These are phyloP conservation scores for Paulownia fortunei DNA, from an alignment of 257 asterid species.

Conservation along the genomic window DNA sequence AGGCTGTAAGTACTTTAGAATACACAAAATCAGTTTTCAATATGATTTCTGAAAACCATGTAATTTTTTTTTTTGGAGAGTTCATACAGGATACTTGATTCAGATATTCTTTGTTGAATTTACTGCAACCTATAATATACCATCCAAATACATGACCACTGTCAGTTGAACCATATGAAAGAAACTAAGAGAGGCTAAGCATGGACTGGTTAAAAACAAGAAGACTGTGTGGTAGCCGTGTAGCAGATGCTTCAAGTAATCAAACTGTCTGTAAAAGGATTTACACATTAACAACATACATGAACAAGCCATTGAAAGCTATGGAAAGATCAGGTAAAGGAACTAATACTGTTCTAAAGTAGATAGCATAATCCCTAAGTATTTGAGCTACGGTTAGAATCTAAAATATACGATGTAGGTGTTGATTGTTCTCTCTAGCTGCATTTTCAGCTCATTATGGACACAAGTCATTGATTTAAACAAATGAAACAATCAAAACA, in stretches of 20 bases:
- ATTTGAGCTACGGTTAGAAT: constrained; percentile 38
- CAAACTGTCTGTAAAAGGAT: constrained; percentile 8
- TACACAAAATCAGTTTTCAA: not conserved
- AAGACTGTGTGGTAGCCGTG: not conserved
- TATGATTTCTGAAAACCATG: not conserved
- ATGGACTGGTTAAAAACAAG: not conserved
- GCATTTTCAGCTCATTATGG: constrained; percentile 39
- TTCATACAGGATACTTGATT: not conserved
- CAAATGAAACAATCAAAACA: constrained; percentile 39
- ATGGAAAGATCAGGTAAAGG: constrained; percentile 19
- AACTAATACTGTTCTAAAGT: constrained; percentile 12
- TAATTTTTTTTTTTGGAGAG: not conserved
- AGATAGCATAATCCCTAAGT: constrained; percentile 22
- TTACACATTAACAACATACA: constrained; percentile 28
- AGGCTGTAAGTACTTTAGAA: constrained; percentile 9
- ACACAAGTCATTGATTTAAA: constrained; percentile 33
- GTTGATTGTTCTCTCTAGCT: constrained; percentile 31
- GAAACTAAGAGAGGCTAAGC: not conserved
- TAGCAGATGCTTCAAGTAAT: not conserved
- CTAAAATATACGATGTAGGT: constrained; percentile 27
- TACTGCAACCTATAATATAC: too few species aligned
- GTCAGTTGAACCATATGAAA: too few species aligned
- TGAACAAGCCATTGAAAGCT: constrained; percentile 16
- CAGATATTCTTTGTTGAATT: too few species aligned
- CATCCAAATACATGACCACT: too few species aligned